A percentile compares a stretch with the other conserved stretches of the same genome.
These are phyloP conservation scores for Mycosphaerelloides madeirae DNA, from an alignment of 2,329 filamentous ascomycete genomes.

Conservation along the genomic window DNA sequence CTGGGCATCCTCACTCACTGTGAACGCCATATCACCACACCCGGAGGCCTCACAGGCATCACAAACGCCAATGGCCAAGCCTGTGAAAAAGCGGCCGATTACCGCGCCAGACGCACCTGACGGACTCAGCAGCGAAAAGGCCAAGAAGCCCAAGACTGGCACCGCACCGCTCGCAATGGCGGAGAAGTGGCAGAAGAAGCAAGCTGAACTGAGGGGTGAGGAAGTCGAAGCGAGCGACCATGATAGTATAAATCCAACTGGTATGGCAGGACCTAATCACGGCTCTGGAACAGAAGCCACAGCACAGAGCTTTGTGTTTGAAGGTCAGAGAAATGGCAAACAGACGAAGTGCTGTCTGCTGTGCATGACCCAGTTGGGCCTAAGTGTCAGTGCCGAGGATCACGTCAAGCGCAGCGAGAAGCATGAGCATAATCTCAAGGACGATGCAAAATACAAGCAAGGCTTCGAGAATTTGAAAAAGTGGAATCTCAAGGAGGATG, in stretches of 20 bases:
- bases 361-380: slow-evolving; percentile 19
- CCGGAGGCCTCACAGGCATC: not conserved
- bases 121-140: slow-evolving; percentile 23
- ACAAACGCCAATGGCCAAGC: slow-evolving; percentile 1
- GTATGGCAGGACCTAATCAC: not conserved
- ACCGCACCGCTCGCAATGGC: slow-evolving; percentile 27
- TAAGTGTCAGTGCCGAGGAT: slow-evolving; percentile 40
- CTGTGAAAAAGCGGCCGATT: slow-evolving; percentile 14
- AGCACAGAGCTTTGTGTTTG: slow-evolving; percentile 14
- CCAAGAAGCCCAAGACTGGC: slow-evolving; percentile 51
- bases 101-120: slow-evolving; percentile 8
- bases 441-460: slow-evolving; percentile 42
- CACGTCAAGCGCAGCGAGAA: slow-evolving; percentile 57
- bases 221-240: slow-evolving; percentile 10
- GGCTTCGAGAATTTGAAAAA: slow-evolving; percentile 19
- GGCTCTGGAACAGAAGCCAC: slow-evolving; percentile 1
- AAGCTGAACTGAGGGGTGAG: slow-evolving; percentile 23
- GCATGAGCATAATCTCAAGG: slow-evolving; percentile 53
- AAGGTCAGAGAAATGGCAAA: slow-evolving; percentile 9
- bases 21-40: slow-evolving; percentile 16
- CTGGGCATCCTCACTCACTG: slow-evolving; percentile 17
- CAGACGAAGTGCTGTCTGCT: slow-evolving; percentile 22
- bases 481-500: slow-evolving; percentile 9
- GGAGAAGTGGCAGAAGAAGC: slow-evolving; percentile 25
- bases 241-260: slow-evolving; percentile 6